Conservation (phyloP, 768 basidiomycete species). For the Termitomyces sp. region DNA sequence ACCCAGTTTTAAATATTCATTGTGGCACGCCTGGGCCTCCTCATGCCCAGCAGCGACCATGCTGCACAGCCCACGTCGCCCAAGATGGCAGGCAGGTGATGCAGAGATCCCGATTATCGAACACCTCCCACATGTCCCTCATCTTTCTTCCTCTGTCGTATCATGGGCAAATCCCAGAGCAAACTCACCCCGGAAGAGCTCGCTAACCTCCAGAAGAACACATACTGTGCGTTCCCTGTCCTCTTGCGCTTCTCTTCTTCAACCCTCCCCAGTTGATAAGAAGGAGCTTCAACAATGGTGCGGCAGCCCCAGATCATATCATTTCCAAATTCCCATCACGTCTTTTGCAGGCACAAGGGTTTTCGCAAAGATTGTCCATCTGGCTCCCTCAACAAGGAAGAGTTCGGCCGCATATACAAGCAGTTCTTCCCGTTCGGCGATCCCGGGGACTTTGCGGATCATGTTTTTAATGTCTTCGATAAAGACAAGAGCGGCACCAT, state of each 20-base stretch:
- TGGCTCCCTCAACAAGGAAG: slow-evolving; percentile 91
- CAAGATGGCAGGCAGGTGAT: slow-evolving; percentile 20
- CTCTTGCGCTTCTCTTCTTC: slow-evolving; percentile 8
- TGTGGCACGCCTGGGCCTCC: slow-evolving; percentile 12
- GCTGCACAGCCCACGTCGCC: slow-evolving; percentile 17
- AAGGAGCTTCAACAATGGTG: slow-evolving; percentile 95
- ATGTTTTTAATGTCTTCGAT: slow-evolving; percentile 98
- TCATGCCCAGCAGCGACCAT: slow-evolving; percentile 20
- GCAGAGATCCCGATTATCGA: slow-evolving; percentile 10
- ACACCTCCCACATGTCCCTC: slow-evolving; percentile 9
- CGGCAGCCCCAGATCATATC: slow-evolving; percentile 4
- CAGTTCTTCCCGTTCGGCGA: slow-evolving; percentile 99
- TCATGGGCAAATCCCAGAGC: slow-evolving; percentile 96
- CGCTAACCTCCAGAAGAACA: slow-evolving; percentile 93
- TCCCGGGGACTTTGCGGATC: slow-evolving; percentile 93
- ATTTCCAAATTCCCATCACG: slow-evolving; percentile 5
- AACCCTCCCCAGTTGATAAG: slow-evolving; percentile 74
- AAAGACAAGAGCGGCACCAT: slow-evolving; percentile 94
- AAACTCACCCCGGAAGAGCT: slow-evolving; percentile 95
- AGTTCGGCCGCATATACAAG: slow-evolving; percentile 97
- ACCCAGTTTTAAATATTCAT: slow-evolving; percentile 14
- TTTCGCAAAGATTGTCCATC: slow-evolving; percentile 99
- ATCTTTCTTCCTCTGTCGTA: slow-evolving; percentile 22
- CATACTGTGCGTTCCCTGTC: slow-evolving; percentile 68
- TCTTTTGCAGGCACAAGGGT: slow-evolving; percentile 84